A percentile compares a stretch with the other conserved stretches of the same genome.
These are phyloP conservation scores for Sphaerulina populicola DNA, from an alignment of 2,329 filamentous ascomycete species.

Conservation along the genomic window DNA sequence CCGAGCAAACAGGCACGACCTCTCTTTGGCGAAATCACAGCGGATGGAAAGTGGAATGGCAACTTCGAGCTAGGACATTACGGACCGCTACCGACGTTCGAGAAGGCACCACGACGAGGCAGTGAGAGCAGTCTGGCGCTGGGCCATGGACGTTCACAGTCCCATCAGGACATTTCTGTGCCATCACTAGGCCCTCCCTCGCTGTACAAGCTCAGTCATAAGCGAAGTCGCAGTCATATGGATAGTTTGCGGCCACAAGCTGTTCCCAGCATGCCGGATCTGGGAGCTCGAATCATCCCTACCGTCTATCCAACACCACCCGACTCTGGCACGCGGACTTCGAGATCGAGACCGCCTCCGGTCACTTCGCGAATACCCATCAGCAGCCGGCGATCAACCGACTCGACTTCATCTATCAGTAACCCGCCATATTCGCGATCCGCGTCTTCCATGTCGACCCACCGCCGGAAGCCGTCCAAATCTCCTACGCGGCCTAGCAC, in stretches of 20 bases:
- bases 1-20: slow-evolving; percentile 38
- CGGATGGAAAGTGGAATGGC: slow-evolving; percentile 47
- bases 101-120: slow-evolving; percentile 45
- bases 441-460: slow-evolving; percentile 25
- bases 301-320: slow-evolving; percentile 24
- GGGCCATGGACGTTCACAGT: slow-evolving; percentile 48
- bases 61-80: slow-evolving; percentile 28
- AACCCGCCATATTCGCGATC: slow-evolving; percentile 24
- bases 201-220: slow-evolving; percentile 25
- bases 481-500: slow-evolving; percentile 25
- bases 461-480: slow-evolving; percentile 23
- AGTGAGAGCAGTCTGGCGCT: slow-evolving; percentile 61
- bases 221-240: slow-evolving; percentile 31
- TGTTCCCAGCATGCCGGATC: slow-evolving; percentile 26
- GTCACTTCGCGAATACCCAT: slow-evolving; percentile 29
- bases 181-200: slow-evolving; percentile 17
- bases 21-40: slow-evolving; percentile 66
- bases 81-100: slow-evolving; percentile 23
- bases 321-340: slow-evolving; percentile 15
- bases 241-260: slow-evolving; percentile 18
- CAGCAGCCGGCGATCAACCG: slow-evolving; percentile 23
- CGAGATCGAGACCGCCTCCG: slow-evolving; percentile 2
- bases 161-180: slow-evolving; percentile 37
- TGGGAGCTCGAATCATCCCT: slow-evolving; percentile 17
- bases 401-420: slow-evolving; percentile 29